A percentile compares a stretch with the other conserved stretches of the same genome.
phyloP scores from a whole-genome alignment of 768 basidiomycete genomes.

The Amanita thiersii region DNA sequence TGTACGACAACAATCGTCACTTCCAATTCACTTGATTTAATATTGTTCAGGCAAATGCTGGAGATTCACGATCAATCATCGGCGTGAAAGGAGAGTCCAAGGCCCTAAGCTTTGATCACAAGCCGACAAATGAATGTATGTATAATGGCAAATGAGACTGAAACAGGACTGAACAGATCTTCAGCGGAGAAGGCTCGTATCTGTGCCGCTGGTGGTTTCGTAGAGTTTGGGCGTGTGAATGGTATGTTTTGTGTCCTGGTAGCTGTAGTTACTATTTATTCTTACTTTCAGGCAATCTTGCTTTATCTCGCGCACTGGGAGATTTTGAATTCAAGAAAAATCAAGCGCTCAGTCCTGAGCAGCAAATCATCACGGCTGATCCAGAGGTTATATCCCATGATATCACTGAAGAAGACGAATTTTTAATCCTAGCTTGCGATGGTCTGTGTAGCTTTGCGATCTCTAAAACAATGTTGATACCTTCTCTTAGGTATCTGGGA shows the following conservation, averaged over 20 bases:
- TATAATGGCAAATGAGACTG: slow-evolving; percentile 6
- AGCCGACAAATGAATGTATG: slow-evolving; percentile 81
- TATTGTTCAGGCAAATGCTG: slow-evolving; percentile 80
- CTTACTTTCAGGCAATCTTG: slow-evolving; percentile 71
- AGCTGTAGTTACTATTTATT: slow-evolving; percentile 6
- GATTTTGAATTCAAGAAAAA: slow-evolving; percentile 99
- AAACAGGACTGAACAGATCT: slow-evolving; percentile 9
- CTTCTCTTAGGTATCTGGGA: slow-evolving; percentile 91
- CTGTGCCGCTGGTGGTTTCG: slow-evolving; percentile 85
- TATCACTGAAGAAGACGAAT: slow-evolving; percentile 87
- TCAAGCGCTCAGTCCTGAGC: slow-evolving; percentile 67
- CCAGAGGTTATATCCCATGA: slow-evolving; percentile 85
- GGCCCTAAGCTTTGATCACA: slow-evolving; percentile 90
- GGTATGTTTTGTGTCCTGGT: slow-evolving; percentile 40
- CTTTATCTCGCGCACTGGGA: slow-evolving; percentile 88
- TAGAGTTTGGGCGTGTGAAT: slow-evolving; percentile 95
- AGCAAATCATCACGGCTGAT: slow-evolving; percentile 91
- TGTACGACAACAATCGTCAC: slow-evolving; percentile 34
- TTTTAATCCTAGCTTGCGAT: slow-evolving; percentile 94
- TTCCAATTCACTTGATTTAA: slow-evolving; percentile 4
- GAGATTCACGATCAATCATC: slow-evolving; percentile 90
- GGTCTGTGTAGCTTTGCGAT: slow-evolving; percentile 37
- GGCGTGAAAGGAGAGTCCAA: slow-evolving; percentile 80
- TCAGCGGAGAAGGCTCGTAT: slow-evolving; percentile 83
- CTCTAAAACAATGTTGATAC: slow-evolving; percentile 7